Conservation (phyloP, 768 basidiomycete genomes). For the Tulasnella sp. region DNA sequence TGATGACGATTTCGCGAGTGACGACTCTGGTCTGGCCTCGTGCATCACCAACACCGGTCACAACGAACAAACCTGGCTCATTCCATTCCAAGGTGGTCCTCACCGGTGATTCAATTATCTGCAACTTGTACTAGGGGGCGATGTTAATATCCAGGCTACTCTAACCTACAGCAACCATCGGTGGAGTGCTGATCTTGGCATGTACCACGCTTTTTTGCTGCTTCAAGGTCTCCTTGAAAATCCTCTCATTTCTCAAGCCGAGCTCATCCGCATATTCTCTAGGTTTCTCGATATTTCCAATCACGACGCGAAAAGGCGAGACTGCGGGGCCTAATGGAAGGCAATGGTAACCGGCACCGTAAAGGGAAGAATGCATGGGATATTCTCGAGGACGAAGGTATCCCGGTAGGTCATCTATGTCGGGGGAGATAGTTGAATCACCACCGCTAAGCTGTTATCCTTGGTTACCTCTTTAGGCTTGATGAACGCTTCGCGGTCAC, state of each 20-base stretch:
- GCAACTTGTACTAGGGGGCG: background rate
- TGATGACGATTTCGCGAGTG: background rate
- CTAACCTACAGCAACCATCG: slow-evolving; percentile 4
- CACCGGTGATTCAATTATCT: background rate
- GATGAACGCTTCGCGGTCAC: background rate
- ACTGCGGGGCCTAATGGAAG: slow-evolving; percentile 6
- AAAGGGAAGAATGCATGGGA: slow-evolving; percentile 20
- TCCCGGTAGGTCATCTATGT: slow-evolving; percentile 2
- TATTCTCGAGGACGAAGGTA: slow-evolving; percentile 13
- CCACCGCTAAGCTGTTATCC: background rate
- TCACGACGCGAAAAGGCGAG: slow-evolving; percentile 2
- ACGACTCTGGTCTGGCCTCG: background rate
- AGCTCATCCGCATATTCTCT: background rate
- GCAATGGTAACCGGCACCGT: background rate
- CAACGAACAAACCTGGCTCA: slow-evolving; percentile 1
- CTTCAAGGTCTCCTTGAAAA: background rate
- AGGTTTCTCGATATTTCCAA: slow-evolving; percentile 15
- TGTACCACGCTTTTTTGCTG: slow-evolving; percentile 1
- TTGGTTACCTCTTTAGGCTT: background rate
- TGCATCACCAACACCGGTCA: background rate
- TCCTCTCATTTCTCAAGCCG: background rate
- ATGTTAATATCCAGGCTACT: background rate
- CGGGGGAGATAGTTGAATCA: background rate
- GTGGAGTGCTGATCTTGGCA: slow-evolving; percentile 14
- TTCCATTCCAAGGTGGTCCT: slow-evolving; percentile 14